Base-by-base conservation (phyloP, 2,329 filamentous ascomycete species). In the Escovopsis weberi region DNA sequence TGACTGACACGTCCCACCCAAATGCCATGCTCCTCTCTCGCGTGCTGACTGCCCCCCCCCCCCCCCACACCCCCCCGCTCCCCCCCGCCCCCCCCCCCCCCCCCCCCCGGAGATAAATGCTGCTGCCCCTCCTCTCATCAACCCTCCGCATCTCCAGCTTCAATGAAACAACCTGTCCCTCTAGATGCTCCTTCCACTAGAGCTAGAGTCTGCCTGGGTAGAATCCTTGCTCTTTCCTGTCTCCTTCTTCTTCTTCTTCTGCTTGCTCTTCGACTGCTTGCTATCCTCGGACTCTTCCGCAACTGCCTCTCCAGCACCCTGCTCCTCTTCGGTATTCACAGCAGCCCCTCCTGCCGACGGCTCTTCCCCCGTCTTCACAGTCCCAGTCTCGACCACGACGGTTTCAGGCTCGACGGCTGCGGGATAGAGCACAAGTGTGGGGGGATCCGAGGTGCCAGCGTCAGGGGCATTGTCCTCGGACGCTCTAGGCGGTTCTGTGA, bases 31-130 rank as follows among this genome's bases (percentile, higher is more conserved):
- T 23, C 23, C 23, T 23, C 23, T 23, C 23, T 23, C 23, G 23
- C 23, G 23, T 23, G 23, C 23, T 6, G 23, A 23, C 6, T 23
- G 23, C 6, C 23, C 23, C 23, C 23, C 6, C n/a, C n/a, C n/a
- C n/a, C n/a, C n/a, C n/a, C n/a, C n/a, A n/a, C n/a, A n/a, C n/a
- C n/a, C 26, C 9, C 26, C 9, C 9, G 6, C 26, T 9, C 9
- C 9, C 2, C 57, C 69, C 39, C n/a, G n/a, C n/a, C 6, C 23
- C 23, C 23, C 23, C 6, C 6, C 23, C 23, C 23, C 23, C 6
- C 6, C 23, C 23, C 23, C 23, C 6, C 40, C 94, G 2, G 23
- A 23, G 4, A 23, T 23, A 4, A 32, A 32, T 32, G 8, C 28
- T 32, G 23, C 28, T 7, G 11, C 35, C 33, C 18, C 12, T 26